Conservation (phyloP, 2,329 filamentous ascomycete genomes). For the Orbilia brochopaga region DNA sequence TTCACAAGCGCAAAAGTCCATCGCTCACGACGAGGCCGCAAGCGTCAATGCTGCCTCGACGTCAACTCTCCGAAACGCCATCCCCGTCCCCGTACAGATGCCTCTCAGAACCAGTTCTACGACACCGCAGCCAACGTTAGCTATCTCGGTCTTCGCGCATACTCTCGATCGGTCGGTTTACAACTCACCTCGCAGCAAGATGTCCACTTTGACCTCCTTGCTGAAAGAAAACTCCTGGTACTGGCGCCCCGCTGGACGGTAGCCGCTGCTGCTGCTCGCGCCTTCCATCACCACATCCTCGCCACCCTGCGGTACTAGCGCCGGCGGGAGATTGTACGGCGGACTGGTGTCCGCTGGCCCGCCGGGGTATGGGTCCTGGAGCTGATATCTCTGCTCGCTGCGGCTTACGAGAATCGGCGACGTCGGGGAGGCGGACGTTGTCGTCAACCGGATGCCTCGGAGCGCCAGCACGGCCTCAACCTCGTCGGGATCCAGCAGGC, state of each 20-base stretch:
- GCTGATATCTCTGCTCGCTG: constrained; percentile 45
- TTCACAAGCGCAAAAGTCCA: constrained; percentile 8
- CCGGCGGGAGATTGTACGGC: constrained; percentile 45
- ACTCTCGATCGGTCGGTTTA: neutral
- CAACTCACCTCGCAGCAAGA: constrained; percentile 46
- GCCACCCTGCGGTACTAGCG: constrained; percentile 35
- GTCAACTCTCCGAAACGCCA: constrained; percentile 41
- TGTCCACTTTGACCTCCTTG: constrained; percentile 50
- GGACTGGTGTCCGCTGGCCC: constrained; percentile 36
- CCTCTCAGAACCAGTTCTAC: constrained; percentile 49
- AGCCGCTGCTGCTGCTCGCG: constrained; percentile 17
- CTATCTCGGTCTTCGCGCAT: neutral
- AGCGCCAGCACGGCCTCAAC: constrained; percentile 47
- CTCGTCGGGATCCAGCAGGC: constrained; percentile 44
- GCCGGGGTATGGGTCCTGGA: constrained; percentile 43
- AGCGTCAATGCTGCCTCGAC: constrained; percentile 46
- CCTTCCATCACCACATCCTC: constrained; percentile 46
- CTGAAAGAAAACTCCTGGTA: constrained; percentile 48
- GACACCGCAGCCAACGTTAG: constrained; percentile 12
- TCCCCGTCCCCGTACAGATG: constrained; percentile 44
- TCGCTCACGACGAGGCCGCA: constrained; percentile 36
- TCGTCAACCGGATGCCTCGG: constrained; percentile 45
- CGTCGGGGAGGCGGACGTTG: constrained; percentile 42
- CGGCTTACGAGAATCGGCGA: constrained; percentile 48
- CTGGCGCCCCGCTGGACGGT: constrained; percentile 21